These are phyloP conservation scores for Podila epigama DNA, from an alignment of 192 early-diverging fungal species.

Conservation along the genomic window DNA sequence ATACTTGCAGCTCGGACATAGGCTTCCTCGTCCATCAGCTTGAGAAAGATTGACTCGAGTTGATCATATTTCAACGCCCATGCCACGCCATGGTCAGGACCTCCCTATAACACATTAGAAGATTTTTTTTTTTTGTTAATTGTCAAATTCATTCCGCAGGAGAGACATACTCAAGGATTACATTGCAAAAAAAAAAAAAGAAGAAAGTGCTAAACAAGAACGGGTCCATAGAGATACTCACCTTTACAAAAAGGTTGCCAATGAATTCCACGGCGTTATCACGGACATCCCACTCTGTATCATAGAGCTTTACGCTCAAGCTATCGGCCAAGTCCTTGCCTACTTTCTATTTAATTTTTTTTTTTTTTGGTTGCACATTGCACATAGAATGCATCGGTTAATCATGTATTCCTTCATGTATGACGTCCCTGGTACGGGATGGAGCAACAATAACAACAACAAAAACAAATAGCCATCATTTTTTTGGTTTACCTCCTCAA, in stretches of 20 bases:
- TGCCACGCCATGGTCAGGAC: conserved; percentile 32
- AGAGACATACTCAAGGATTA: too few relatives aligned
- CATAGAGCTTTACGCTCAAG: conserved; percentile 49
- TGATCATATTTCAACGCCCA: conserved; percentile 55
- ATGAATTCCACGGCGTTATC: conserved; percentile 59
- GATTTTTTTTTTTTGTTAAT: too few relatives aligned
- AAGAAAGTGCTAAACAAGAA: not conserved
- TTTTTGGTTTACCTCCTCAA: conserved; percentile 9
- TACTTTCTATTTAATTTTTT: conserved; percentile 16
- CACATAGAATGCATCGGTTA: not conserved
- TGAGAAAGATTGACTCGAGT: conserved; percentile 42
- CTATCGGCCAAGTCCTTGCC: conserved; percentile 41
- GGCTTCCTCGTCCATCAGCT: conserved; percentile 55
- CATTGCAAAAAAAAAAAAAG: not conserved
- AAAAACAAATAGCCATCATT: not conserved
- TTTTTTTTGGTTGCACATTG: not conserved
- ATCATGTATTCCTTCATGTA: not conserved
- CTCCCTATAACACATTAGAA: conserved; percentile 3
- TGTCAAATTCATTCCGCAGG: too few relatives aligned
- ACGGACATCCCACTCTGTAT: conserved; percentile 62
- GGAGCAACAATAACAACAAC: too few relatives aligned
- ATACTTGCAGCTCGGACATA: conserved; percentile 63
- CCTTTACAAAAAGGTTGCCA: conserved; percentile 51
- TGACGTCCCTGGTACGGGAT: too few relatives aligned
- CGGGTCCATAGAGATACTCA: not conserved